Base-by-base conservation (phyloP, 169 alveolate species). In the Eimeria praecox region DNA sequence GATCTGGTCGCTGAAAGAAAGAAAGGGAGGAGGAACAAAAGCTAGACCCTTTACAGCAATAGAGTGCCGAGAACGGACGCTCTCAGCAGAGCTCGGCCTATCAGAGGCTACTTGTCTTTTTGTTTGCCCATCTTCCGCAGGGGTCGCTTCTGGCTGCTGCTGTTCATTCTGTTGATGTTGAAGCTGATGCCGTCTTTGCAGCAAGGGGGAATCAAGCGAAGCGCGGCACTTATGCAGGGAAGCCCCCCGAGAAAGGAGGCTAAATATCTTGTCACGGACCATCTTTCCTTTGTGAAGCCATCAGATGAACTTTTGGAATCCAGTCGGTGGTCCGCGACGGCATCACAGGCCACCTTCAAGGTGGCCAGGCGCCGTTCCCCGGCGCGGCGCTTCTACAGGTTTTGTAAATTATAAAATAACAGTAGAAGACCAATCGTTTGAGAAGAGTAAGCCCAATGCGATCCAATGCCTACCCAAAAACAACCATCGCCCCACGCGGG, bases 181-280 rank as follows among this genome's bases (percentile, higher is more conserved):
- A 30, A 46, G 73, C 30, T 18, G 33, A 4, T 82, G 90, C 73
- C 62, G 64, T 3, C 20, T 42, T 52, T 82, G 90, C 90, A 82
- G 20, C 71, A 82, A 10, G 46, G 90, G 90, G 46, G 52, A 82
- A 35, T 46, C 90, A 6, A 82, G 90, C 40, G 90, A 82, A 14
- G 54, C 90, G 49, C 73, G 18, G 90, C 90, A 82, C 22, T 82
- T 82, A 73, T 82, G 71, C 30, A 82, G 90, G 44, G 73, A 82
- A 6, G 73, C 90, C 38, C 90, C 90, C 66, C 73, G 27, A 46
- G 73, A 16, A n/a, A 82, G 90, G n/a, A 82, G 46, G n/a, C 35
- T 38, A 27, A 82, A 82, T 27, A 82, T 49, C 44, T 22, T 82
- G 62, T 82, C 71, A 18, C 52, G 62, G 6, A 46, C 90, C 90